Evolutionary conservation across 371 early-diverging fungal species (phyloP).

Genomic region (Funneliformis caledonium): DNA sequence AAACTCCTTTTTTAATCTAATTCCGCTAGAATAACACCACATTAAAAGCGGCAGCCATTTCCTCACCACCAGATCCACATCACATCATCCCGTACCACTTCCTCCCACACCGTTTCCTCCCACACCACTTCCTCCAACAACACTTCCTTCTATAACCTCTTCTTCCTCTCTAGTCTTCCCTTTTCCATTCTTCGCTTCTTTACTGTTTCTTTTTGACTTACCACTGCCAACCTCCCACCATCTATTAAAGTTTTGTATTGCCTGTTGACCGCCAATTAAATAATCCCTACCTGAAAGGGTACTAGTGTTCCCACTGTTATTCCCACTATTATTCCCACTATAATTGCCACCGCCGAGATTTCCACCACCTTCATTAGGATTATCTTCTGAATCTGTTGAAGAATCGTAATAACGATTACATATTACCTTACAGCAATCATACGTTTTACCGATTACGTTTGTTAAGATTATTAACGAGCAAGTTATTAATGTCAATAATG

Average conservation of each 20-base stretch:
- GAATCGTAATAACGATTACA: background rate
- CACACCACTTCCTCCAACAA: background rate
- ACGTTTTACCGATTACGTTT: background rate
- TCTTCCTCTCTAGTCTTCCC: background rate
- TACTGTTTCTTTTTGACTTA: background rate
- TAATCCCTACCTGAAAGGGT: background rate
- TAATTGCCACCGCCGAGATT: background rate
- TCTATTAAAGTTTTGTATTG: background rate
- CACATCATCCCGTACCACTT: too few species aligned
- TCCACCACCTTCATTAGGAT: background rate
- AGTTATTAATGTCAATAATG: slow-evolving; percentile 11
- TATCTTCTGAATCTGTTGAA: background rate
- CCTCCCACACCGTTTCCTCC: too few species aligned
- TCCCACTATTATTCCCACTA: background rate
- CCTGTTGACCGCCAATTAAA: background rate
- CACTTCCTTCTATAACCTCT: background rate
- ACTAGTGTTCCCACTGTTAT: background rate
- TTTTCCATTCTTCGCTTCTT: background rate
- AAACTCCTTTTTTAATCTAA: too few species aligned
- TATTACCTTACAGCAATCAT: background rate
- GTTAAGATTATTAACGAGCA: slow-evolving; percentile 14
- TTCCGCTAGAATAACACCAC: too few species aligned
- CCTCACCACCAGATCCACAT: too few species aligned
- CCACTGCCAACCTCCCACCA: slow-evolving; percentile 4
- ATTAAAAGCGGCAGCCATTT: too few species aligned